Percentiles rank a stretch among this genome's conserved stretches.
Evolutionary conservation across 2,329 filamentous ascomycete species (phyloP).

Genomic region (Aureobasidium melanogenum): DNA sequence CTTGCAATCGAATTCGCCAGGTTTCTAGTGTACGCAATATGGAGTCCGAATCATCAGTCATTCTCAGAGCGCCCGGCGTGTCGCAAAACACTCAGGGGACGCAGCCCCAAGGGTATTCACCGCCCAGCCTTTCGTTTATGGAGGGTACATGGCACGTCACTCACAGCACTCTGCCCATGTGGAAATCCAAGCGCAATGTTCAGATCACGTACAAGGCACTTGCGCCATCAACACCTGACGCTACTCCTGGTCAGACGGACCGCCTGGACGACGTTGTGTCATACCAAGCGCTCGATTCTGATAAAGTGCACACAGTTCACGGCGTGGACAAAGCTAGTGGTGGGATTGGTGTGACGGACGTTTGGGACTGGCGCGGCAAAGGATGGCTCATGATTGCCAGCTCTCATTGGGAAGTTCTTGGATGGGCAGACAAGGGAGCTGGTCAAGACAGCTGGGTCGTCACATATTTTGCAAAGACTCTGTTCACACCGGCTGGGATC

Average conservation of each 20-base stretch:
- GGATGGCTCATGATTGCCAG: slow-evolving; percentile 63
- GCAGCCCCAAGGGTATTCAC: slow-evolving; percentile 24
- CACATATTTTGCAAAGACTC: slow-evolving; percentile 73
- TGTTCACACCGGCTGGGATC: slow-evolving; percentile 75
- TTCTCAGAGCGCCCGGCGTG: slow-evolving; percentile 37
- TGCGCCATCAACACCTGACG: slow-evolving; percentile 25
- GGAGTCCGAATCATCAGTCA: slow-evolving; percentile 2
- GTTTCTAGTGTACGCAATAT: background rate
- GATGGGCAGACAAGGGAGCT: slow-evolving; percentile 53
- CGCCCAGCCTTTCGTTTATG: slow-evolving; percentile 52
- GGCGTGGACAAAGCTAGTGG: slow-evolving; percentile 53
- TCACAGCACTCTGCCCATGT: slow-evolving; percentile 70
- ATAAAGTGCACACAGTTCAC: slow-evolving; percentile 50
- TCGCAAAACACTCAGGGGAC: slow-evolving; percentile 12
- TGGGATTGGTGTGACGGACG: slow-evolving; percentile 25
- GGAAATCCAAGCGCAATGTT: slow-evolving; percentile 71
- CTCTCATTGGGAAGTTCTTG: slow-evolving; percentile 74
- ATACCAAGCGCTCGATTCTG: slow-evolving; percentile 49
- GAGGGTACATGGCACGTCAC: slow-evolving; percentile 63
- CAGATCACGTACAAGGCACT: slow-evolving; percentile 64
- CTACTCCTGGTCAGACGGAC: slow-evolving; percentile 28
- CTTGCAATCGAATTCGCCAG: background rate
- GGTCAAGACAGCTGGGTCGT: slow-evolving; percentile 52
- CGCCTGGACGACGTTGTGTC: slow-evolving; percentile 64
- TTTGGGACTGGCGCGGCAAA: slow-evolving; percentile 71